Conservation (phyloP, 371 early-diverging fungal species). For the Phascolomyces articulosus region DNA sequence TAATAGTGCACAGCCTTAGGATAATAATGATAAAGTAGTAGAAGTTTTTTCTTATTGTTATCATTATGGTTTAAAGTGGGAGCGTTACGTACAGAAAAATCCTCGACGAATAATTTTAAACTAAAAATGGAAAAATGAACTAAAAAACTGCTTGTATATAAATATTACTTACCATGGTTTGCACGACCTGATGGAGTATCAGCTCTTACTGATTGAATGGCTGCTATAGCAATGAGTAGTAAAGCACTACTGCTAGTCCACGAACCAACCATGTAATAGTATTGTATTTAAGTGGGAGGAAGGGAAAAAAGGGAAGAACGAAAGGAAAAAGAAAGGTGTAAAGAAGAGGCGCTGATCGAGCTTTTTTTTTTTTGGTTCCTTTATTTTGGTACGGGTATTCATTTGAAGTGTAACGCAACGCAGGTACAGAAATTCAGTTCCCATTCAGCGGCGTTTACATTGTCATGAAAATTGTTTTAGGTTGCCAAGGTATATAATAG, state of each 20-base stretch:
- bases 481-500: too few relatives aligned
- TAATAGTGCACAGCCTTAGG: neutral
- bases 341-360: too few relatives aligned
- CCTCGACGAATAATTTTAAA: too few relatives aligned
- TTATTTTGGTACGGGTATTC: too few relatives aligned
- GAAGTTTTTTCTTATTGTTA: neutral
- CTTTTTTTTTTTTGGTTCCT: too few relatives aligned
- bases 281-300: neutral
- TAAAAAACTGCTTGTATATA: neutral
- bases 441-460: neutral
- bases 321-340: neutral
- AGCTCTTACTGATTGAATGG: neutral
- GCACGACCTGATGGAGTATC: neutral
- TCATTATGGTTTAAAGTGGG: too few relatives aligned
- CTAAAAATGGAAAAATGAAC: neutral
- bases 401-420: neutral
- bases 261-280: neutral
- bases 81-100: too few relatives aligned
- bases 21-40: neutral
- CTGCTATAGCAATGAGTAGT: neutral
- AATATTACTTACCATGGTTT: neutral
- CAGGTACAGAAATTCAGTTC: neutral
- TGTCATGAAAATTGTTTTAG: too few relatives aligned
- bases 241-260: neutral
- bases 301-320: neutral